Conservation (phyloP, 2,329 filamentous ascomycete genomes). For the Diaporthe helianthi region DNA sequence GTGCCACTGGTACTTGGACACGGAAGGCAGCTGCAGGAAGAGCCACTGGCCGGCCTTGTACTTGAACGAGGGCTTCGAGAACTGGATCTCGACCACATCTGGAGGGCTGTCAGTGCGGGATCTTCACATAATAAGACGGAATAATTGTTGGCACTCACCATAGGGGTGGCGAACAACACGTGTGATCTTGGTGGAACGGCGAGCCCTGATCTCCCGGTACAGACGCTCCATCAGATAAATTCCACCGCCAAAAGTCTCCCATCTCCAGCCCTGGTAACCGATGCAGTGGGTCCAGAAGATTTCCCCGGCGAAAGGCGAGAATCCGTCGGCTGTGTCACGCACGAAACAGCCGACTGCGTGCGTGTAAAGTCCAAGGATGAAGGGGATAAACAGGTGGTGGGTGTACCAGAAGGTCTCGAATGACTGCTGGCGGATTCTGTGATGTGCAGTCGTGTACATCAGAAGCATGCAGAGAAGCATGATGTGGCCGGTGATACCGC, state of each 20-base stretch:
- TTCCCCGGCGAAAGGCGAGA: conserved; percentile 84
- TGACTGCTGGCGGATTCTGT: conserved; percentile 92
- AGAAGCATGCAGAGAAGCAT: conserved; percentile 99
- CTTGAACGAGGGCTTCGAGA: conserved; percentile 92
- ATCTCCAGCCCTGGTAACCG: conserved; percentile 95
- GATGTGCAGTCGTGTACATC: conserved; percentile 96
- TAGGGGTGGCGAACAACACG: conserved; percentile 96
- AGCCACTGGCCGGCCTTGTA: conserved; percentile 99
- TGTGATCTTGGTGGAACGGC: conserved; percentile 86
- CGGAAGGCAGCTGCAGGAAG: conserved; percentile 89
- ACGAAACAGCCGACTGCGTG: conserved; percentile 98
- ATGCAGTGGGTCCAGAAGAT: conserved; percentile 92
- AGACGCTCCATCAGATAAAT: conserved; percentile 88
- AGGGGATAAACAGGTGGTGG: conserved; percentile 97
- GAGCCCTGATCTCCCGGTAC: conserved; percentile 87
- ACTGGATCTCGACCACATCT: conserved; percentile 97
- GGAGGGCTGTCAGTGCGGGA: conserved; percentile 41
- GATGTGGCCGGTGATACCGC: conserved; percentile 92
- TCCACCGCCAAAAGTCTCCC: conserved; percentile 87
- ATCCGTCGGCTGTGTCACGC: conserved; percentile 73
- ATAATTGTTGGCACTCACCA: conserved; percentile 58
- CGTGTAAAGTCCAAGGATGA: conserved; percentile 91
- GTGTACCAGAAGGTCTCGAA: conserved; percentile 99
- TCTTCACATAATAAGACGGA: neutral
- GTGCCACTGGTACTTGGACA: conserved; percentile 94